Evolutionary conservation across 148 eudicot genomes (phyloP), one percentile per base, ranked within the genome.

Genomic region (Chenopodium formosanum): DNA sequence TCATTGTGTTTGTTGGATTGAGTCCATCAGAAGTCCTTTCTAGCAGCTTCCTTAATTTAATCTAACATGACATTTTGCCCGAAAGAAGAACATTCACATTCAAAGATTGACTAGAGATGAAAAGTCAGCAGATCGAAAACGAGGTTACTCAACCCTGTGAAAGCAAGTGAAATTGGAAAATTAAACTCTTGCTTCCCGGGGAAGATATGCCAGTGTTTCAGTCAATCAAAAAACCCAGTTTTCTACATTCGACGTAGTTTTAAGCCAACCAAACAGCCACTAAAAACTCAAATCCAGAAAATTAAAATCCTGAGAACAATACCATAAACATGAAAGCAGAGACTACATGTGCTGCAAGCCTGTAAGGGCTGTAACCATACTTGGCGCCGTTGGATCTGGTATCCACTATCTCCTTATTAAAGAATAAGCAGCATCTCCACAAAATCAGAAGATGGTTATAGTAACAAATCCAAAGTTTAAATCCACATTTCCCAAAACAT

Each of bases 401-500:
- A 44, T 52, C 79, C 10, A 16, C 47, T n/a, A 73, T 47, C 34
- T 69, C 50, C 63, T 60, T 58, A 58, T 47, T n/a, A 79, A 32
- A 78, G 69, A 76, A 68, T 66, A 48, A 71, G 46, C 47, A 63
- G 73, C 65, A 67, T 23, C 69, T 78, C 77, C 70, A 56, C 76
- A 72, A 63, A 74, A 66, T 84, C 76, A 84, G 80, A 70, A 75
- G 62, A 79, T 50, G 56, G 31, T 66, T 65, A 73, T 76, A 73
- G 65, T 69, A 74, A 14, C 81, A 73, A 40, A 73, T 66, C 31
- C 73, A 53, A 63, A 80, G 32, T 40, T 83, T 74, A 73, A 75
- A 79, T 83, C 78, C 80, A 82, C 84, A 56, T 4, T 76, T 70
- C 70, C 83, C 84, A 37, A 77, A 82, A 77, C 63, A 82, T 70